These are phyloP conservation scores for Trametes elegans DNA, from an alignment of 768 basidiomycete species.

Conservation along the genomic window DNA sequence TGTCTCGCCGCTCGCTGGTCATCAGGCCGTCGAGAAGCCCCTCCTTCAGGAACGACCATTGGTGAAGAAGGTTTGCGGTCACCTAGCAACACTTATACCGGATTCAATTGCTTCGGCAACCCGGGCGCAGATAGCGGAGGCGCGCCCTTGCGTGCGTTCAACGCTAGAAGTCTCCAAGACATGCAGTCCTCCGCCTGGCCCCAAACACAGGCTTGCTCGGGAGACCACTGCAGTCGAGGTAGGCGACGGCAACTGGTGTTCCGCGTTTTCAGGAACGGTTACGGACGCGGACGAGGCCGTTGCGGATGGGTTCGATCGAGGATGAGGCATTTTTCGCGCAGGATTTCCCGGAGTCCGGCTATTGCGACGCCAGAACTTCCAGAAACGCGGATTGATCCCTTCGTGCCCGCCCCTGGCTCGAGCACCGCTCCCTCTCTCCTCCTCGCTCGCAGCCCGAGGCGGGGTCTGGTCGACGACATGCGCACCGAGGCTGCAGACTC, in stretches of 20 bases:
- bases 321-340: slow-evolving; percentile 3
- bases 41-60: no score
- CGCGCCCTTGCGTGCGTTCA: no score
- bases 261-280: no score
- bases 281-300: neutral
- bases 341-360: neutral
- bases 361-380: slow-evolving; percentile 6
- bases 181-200: no score
- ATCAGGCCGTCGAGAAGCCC: neutral
- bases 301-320: neutral
- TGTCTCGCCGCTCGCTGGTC: neutral
- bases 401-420: neutral
- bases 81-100: neutral
- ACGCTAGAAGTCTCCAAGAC: no score
- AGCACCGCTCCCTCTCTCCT: neutral
- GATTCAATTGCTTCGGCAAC: no score
- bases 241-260: neutral
- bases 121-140: no score
- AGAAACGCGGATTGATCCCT: neutral
- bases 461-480: neutral
- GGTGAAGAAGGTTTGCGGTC: neutral
- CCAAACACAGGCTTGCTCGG: neutral
- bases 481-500: neutral
- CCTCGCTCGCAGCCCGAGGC: neutral
- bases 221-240: neutral